phyloP scores from a whole-genome alignment of 352 stramenopile genomes.

The Pythium monospermum region DNA sequence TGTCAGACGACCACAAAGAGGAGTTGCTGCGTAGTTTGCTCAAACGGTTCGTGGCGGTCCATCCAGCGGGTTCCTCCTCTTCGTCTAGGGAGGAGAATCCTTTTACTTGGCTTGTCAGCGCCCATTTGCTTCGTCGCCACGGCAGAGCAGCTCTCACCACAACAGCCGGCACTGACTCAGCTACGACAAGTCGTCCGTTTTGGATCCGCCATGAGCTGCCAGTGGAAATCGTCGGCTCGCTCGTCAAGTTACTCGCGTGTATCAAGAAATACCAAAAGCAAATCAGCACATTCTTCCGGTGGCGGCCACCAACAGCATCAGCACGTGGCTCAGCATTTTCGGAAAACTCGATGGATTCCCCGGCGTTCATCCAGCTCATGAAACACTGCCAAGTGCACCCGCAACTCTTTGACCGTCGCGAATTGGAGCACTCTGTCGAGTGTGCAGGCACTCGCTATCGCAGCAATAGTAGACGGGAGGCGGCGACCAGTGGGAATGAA shows the following conservation, averaged over 20 bases:
- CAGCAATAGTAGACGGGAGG: too few species aligned
- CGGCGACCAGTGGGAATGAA: constrained; percentile 13
- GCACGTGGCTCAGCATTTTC: too few species aligned
- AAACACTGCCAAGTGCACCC: constrained; percentile 49
- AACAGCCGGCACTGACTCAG: background rate
- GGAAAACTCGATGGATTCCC: constrained; percentile 23
- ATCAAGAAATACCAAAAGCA: constrained; percentile 22
- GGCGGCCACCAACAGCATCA: constrained; percentile 5
- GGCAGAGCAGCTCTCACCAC: background rate
- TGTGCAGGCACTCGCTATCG: constrained; percentile 12
- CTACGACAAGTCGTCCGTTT: constrained; percentile 3
- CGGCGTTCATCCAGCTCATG: constrained; percentile 42
- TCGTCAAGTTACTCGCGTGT: constrained; percentile 18
- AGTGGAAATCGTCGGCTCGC: background rate
- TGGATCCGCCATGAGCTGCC: constrained; percentile 17
- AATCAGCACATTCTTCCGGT: constrained; percentile 14
- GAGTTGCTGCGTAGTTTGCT: background rate
- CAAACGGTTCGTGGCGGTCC: background rate
- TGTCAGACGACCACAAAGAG: background rate
- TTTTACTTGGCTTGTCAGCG: constrained; percentile 4
- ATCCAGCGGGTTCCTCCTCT: background rate
- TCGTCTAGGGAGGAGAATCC: background rate
- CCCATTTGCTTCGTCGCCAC: background rate
- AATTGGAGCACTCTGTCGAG: constrained; percentile 43
- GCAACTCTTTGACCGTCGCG: constrained; percentile 51